Evolutionary conservation across 2,329 filamentous ascomycete species (phyloP), one percentile per base, ranked within the genome.

Genomic region (Colletotrichum eremochloae): DNA sequence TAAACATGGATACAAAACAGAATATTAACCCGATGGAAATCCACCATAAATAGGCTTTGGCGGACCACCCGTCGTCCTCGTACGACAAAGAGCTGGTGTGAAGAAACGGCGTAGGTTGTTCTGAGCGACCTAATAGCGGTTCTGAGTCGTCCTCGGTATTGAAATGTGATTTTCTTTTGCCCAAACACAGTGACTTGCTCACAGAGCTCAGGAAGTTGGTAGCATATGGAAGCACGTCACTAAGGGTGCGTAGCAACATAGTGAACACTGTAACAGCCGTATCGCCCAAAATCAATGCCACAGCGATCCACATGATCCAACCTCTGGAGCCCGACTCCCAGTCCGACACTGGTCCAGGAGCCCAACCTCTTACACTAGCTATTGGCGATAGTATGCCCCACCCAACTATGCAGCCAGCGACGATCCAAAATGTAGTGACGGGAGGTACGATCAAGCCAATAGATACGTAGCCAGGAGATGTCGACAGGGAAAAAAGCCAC

Each of bases 261-360:
- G 60, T 40, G 20, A 14, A 63, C 18, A 63, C 31, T 38, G 60
- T 52, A 14, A 63, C 44, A 50, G 61, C 61, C n/a, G 33, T 63
- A 12, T 53, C 61, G n/a, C 46, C 61, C 7, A 63, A 40, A 8
- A 63, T 63, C n/a, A 63, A 29, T 15, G 46, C 61, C n/a, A 63
- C 61, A 7, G 46, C 46, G 31, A 63, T 53, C 46, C 61, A 63
- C 46, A 63, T 63, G 33, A 63, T 53, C 36, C 46, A 63, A 20
- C 61, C 61, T 63, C 61, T 63, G 5, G 61, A 63, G 6, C 60
- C 60, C 24, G 44, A 48, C 7, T 63, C 60, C 60, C 60, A 63
- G 33, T 63, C 60, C 6, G 60, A 63, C 4, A 63, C 60, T 29
- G 60, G n/a, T 12, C 60, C 60, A 18, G 60, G 46, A 20, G 60